phyloP scores from a whole-genome alignment of 345 rosid genomes.

The Atalantia buxifolia region DNA sequence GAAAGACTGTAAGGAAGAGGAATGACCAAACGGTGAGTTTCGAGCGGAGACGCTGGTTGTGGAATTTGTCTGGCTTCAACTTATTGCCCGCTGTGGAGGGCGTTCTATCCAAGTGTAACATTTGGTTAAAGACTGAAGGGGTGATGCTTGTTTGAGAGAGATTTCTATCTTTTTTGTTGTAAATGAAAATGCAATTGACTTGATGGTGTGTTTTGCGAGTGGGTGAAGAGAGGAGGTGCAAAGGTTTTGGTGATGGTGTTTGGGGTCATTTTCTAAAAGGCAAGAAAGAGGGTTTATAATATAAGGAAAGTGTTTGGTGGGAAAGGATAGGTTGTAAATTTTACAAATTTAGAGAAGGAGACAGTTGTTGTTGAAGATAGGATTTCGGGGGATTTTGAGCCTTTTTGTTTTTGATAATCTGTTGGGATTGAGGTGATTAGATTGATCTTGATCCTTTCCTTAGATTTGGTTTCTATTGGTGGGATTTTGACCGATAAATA shows the following conservation, averaged over 20 bases:
- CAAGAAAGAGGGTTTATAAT: background rate
- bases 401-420: background rate
- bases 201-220: background rate
- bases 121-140: background rate
- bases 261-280: background rate
- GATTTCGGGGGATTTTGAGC: background rate
- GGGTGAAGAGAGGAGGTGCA: background rate
- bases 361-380: background rate
- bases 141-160: background rate
- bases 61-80: constrained; percentile 53
- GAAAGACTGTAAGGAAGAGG: constrained; percentile 45
- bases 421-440: background rate
- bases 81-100: constrained; percentile 65
- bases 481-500: too few relatives aligned
- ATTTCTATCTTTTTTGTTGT: background rate
- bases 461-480: background rate
- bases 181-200: background rate
- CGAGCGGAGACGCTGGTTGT: constrained; percentile 45
- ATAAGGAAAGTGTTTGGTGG: background rate
- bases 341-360: background rate
- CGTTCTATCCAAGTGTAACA: constrained; percentile 54
- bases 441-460: background rate
- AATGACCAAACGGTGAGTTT: constrained; percentile 48
- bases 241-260: background rate
- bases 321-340: background rate